phyloP scores from a whole-genome alignment of 2,329 filamentous ascomycete genomes.

The Phyllosticta capitalensis region DNA sequence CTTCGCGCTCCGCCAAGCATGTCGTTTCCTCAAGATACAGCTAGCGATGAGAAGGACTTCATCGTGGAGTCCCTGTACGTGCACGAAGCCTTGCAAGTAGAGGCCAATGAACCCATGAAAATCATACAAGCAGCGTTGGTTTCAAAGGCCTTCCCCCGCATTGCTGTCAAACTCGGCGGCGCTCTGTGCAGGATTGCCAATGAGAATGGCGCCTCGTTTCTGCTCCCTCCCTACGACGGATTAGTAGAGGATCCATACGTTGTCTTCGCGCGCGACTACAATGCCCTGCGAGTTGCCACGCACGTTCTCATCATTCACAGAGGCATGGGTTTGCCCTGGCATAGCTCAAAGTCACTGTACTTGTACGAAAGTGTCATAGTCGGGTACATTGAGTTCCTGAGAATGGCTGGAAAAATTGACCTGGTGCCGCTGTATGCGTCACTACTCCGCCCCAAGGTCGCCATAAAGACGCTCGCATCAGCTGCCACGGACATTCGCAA shows the following conservation, averaged over 20 bases:
- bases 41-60: constrained; percentile 40
- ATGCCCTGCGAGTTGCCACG: constrained; percentile 36
- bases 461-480: constrained; percentile 62
- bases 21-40: constrained; percentile 51
- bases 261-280: constrained; percentile 30
- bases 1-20: constrained; percentile 57
- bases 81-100: not conserved
- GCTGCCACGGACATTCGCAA: constrained; percentile 68
- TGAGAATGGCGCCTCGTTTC: constrained; percentile 12
- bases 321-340: constrained; percentile 42
- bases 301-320: constrained; percentile 59
- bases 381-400: constrained; percentile 72
- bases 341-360: constrained; percentile 27
- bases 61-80: constrained; percentile 48
- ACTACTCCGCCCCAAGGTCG: constrained; percentile 55
- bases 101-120: constrained; percentile 53
- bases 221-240: constrained; percentile 6
- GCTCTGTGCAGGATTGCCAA: constrained; percentile 32
- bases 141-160: constrained; percentile 43
- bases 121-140: constrained; percentile 69
- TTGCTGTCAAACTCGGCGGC: constrained; percentile 35
- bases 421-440: constrained; percentile 84
- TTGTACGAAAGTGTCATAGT: constrained; percentile 67
- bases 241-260: constrained; percentile 20
- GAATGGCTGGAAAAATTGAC: constrained; percentile 61